These are phyloP conservation scores for Zea luxurians DNA, from an alignment of 176 grass and related monocot genomes.

Conservation along the genomic window DNA sequence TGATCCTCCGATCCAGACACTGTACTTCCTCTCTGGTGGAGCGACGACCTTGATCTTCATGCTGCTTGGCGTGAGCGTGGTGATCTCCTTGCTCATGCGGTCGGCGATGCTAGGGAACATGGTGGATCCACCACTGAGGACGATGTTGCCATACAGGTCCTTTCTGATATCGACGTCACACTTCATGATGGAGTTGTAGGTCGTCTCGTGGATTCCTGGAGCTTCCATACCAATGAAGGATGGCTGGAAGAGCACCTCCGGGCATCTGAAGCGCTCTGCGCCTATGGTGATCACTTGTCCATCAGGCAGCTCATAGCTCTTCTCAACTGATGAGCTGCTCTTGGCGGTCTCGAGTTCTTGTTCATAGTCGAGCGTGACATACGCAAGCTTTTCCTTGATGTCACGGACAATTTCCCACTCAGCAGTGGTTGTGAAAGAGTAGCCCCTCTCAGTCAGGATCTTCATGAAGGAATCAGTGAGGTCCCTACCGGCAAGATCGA, in stretches of 20 bases:
- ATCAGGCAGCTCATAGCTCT: slow-evolving; percentile 84
- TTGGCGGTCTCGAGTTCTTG: slow-evolving; percentile 80
- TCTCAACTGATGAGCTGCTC: slow-evolving; percentile 70
- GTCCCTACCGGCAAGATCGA: slow-evolving; percentile 84
- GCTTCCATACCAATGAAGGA: slow-evolving; percentile 84
- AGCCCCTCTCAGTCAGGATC: slow-evolving; percentile 84
- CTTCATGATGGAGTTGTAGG: slow-evolving; percentile 90
- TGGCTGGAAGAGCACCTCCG: slow-evolving; percentile 91
- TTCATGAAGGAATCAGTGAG: slow-evolving; percentile 91
- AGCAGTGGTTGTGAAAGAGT: slow-evolving; percentile 84
- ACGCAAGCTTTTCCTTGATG: slow-evolving; percentile 93
- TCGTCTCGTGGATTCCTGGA: slow-evolving; percentile 78
- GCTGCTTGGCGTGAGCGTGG: slow-evolving; percentile 73
- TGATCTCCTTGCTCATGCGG: slow-evolving; percentile 90
- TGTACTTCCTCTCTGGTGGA: slow-evolving; percentile 85
- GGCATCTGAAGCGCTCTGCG: slow-evolving; percentile 86
- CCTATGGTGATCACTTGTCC: slow-evolving; percentile 87
- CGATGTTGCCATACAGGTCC: slow-evolving; percentile 84
- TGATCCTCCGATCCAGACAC: slow-evolving; percentile 85
- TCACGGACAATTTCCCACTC: slow-evolving; percentile 95
- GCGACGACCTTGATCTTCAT: slow-evolving; percentile 94
- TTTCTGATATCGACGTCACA: slow-evolving; percentile 86
- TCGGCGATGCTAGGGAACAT: slow-evolving; percentile 85
- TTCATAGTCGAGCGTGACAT: slow-evolving; percentile 73
- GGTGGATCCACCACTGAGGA: slow-evolving; percentile 85